phyloP scores from a whole-genome alignment of 352 stramenopile species.

The Globisporangium ultimum region DNA sequence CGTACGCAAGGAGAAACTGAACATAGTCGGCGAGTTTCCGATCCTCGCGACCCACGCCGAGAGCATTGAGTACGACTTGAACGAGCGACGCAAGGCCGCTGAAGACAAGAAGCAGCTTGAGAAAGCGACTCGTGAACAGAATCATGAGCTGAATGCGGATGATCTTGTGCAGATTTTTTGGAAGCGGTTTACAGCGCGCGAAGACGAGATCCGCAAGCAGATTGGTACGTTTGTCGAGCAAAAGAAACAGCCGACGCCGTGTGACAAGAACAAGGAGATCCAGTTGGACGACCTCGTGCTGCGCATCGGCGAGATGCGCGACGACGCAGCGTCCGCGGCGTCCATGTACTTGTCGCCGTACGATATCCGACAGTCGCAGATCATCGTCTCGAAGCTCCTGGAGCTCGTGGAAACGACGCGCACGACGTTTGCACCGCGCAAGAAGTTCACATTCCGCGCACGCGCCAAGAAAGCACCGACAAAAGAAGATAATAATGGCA shows the following conservation, averaged over 20 bases:
- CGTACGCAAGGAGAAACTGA: conserved; percentile 58
- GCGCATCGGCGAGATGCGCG: conserved; percentile 47
- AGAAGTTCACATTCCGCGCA: conserved; percentile 82
- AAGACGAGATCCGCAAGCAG: conserved; percentile 48
- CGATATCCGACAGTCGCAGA: conserved; percentile 76
- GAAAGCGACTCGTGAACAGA: conserved; percentile 20
- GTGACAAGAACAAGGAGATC: conserved; percentile 33
- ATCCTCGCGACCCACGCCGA: conserved; percentile 44
- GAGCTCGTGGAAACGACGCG: conserved; percentile 69
- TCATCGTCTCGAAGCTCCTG: conserved; percentile 56
- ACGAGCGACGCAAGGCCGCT: conserved; percentile 42
- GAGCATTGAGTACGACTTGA: conserved; percentile 45
- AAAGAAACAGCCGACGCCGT: conserved; percentile 46
- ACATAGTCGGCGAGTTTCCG: conserved; percentile 50
- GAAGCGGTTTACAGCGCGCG: conserved; percentile 47
- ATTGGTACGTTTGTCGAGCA: conserved; percentile 55
- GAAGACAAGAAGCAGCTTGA: conserved; percentile 24
- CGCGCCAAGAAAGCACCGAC: conserved; percentile 17
- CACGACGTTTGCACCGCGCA: conserved; percentile 64
- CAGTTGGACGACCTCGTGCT: conserved; percentile 52
- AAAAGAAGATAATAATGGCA: conserved; percentile 17
- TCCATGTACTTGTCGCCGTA: conserved; percentile 85
- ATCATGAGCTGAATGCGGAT: conserved; percentile 42
- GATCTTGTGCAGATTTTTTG: conserved; percentile 63
- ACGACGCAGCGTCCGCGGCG: conserved; percentile 54